Percentiles rank a stretch among this genome's conserved stretches.
phyloP scores from a whole-genome alignment of 1,284 basidiomycete species.

The Hymenochaete sp. region DNA sequence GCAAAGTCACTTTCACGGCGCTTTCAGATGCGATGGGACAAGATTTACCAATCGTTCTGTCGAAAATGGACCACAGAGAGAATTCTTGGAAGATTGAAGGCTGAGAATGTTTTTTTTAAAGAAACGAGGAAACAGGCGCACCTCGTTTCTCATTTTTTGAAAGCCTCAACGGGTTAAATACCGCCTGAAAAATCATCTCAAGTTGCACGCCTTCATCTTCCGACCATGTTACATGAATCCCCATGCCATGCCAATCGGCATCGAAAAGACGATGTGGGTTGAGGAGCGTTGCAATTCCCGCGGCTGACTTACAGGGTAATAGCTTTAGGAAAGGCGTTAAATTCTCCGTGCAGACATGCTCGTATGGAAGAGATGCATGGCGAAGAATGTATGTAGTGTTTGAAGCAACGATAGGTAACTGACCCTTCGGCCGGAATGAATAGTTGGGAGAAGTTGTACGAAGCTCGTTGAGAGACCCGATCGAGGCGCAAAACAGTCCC shows the following conservation, averaged over 20 bases:
- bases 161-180: slow-evolving; percentile 69
- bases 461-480: slow-evolving; percentile 67
- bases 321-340: slow-evolving; percentile 93
- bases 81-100: slow-evolving; percentile 46
- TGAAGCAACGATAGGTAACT: slow-evolving; percentile 42
- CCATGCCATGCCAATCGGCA: slow-evolving; percentile 83
- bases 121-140: slow-evolving; percentile 25
- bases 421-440: slow-evolving; percentile 52
- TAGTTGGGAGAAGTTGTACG: slow-evolving; percentile 57
- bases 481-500: slow-evolving; percentile 89
- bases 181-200: slow-evolving; percentile 70
- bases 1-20: slow-evolving; percentile 40
- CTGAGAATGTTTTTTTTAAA: slow-evolving; percentile 1
- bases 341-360: slow-evolving; percentile 93
- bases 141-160: slow-evolving; percentile 47
- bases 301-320: slow-evolving; percentile 86
- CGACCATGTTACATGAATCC: slow-evolving; percentile 63
- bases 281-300: slow-evolving; percentile 80
- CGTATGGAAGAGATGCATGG: slow-evolving; percentile 72
- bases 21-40: slow-evolving; percentile 55
- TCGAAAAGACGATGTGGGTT: slow-evolving; percentile 84
- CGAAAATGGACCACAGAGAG: slow-evolving; percentile 71
- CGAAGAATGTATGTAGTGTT: slow-evolving; percentile 44
- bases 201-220: slow-evolving; percentile 51
- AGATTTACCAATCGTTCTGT: slow-evolving; percentile 49